A percentile compares a stretch with the other conserved stretches of the same genome.
Conservation (phyloP, 257 asterid genomes). For the Forsythia suspensa region DNA sequence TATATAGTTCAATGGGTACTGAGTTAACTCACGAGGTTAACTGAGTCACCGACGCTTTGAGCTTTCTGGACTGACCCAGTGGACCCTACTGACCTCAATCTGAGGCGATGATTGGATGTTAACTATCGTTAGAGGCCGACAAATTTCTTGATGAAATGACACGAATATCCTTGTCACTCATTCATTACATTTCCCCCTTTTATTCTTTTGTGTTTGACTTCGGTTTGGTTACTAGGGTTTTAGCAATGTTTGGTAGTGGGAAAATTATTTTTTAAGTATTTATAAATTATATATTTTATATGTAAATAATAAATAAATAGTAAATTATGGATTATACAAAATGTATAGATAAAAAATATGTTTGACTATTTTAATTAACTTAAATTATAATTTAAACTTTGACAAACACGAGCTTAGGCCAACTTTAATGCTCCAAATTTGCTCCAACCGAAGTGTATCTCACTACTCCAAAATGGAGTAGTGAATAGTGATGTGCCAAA, state of each 20-base stretch:
- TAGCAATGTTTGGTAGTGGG: neutral
- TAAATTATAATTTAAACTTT: too few species aligned
- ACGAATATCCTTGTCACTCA: slow-evolving; percentile 26
- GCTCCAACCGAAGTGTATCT: too few species aligned
- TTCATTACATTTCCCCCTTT: neutral
- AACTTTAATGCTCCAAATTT: too few species aligned
- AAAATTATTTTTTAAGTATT: too few species aligned
- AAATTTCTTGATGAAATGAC: slow-evolving; percentile 33
- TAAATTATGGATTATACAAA: too few species aligned
- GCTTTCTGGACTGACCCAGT: neutral
- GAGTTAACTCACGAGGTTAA: slow-evolving; percentile 48
- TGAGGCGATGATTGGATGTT: slow-evolving; percentile 23
- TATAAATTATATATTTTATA: too few species aligned
- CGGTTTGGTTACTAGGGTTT: neutral
- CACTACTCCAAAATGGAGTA: too few species aligned
- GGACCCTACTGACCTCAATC: slow-evolving; percentile 14
- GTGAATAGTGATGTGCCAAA: too few species aligned
- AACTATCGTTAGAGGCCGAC: slow-evolving; percentile 45
- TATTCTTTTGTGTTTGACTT: neutral
- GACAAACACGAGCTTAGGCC: too few species aligned
- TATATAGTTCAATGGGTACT: slow-evolving; percentile 13
- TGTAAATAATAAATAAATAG: too few species aligned
- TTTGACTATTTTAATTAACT: too few species aligned
- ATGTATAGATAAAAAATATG: too few species aligned
- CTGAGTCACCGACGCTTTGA: slow-evolving; percentile 64